phyloP scores from a whole-genome alignment of 768 basidiomycete species.

The Tylopilus vinaceipallidus region DNA sequence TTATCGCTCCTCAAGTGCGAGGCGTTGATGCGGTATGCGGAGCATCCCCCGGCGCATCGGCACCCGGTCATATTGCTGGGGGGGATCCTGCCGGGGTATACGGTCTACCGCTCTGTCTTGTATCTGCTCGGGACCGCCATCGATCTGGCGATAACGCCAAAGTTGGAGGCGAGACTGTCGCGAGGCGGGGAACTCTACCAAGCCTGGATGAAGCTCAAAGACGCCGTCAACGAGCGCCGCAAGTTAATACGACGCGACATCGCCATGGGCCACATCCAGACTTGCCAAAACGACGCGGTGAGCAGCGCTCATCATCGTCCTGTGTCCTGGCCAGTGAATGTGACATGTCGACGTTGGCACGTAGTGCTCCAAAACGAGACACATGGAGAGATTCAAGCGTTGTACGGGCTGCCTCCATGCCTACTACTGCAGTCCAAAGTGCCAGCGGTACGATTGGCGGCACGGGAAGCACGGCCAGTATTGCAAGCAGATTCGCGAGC shows the following conservation, averaged over 20 bases:
- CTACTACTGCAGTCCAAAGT: conserved; percentile 27
- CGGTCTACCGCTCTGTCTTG: conserved; percentile 27
- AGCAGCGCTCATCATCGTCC: neutral
- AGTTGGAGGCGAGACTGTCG: conserved; percentile 12
- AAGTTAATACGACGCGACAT: conserved; percentile 16
- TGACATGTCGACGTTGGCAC: neutral
- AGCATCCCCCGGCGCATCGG: conserved; percentile 8
- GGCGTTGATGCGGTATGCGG: conserved; percentile 14
- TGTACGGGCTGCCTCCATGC: conserved; percentile 30
- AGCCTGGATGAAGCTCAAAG: conserved; percentile 24
- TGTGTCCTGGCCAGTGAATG: neutral
- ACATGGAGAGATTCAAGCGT: conserved; percentile 21
- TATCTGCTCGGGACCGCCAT: conserved; percentile 10
- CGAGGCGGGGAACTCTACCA: conserved; percentile 17
- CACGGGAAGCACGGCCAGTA: conserved; percentile 29
- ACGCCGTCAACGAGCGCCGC: conserved; percentile 18
- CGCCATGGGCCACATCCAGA: conserved; percentile 21
- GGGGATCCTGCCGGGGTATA: conserved; percentile 22
- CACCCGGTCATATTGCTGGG: conserved; percentile 13
- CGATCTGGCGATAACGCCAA: conserved; percentile 3
- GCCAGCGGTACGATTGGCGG: conserved; percentile 29
- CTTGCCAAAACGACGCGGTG: conserved; percentile 27
- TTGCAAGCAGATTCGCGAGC: conserved; percentile 20
- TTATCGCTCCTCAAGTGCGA: conserved; percentile 26
- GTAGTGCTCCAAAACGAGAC: conserved; percentile 23